phyloP scores from a whole-genome alignment of 106 monocot genomes.

The Phalaenopsis aphrodite region DNA sequence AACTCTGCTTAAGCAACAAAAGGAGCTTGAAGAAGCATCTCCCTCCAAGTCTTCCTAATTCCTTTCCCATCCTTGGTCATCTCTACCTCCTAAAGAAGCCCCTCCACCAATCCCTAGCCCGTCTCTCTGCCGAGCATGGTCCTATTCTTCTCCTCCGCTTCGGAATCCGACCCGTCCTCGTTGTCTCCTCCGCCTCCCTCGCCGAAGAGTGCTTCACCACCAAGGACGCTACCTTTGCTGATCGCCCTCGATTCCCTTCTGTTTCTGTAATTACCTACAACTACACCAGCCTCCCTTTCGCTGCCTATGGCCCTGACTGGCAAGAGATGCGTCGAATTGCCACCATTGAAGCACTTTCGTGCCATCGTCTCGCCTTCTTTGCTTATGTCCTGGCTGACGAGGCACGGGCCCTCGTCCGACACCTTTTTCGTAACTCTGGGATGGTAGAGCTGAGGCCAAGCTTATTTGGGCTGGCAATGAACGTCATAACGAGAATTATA shows the following conservation, averaged over 20 bases:
- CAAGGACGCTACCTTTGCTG: conserved; percentile 8
- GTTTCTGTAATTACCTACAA: not conserved
- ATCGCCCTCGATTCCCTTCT: not conserved
- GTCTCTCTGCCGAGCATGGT: conserved; percentile 2
- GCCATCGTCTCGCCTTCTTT: not conserved
- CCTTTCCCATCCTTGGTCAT: not conserved
- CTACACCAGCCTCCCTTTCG: not conserved
- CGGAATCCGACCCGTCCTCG: conserved; percentile 8
- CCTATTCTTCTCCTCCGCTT: conserved; percentile 3
- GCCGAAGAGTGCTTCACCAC: conserved; percentile 13
- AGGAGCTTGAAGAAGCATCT: not conserved
- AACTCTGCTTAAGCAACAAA: not conserved
- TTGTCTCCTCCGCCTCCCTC: conserved; percentile 7
- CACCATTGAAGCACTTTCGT: not conserved
- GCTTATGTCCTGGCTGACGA: not conserved
- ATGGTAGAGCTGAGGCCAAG: conserved; percentile 10
- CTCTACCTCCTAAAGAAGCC: conserved; percentile 3
- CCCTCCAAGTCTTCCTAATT: not conserved
- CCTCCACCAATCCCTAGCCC: conserved; percentile 14
- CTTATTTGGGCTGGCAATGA: conserved; percentile 20
- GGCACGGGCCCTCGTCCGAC: not conserved
- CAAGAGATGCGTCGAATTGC: not conserved
- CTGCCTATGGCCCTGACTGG: not conserved
- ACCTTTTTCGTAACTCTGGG: not conserved
- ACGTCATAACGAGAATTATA: conserved; percentile 20